Conservation (phyloP, 2,329 filamentous ascomycete species). For the Orbilia quercus region DNA sequence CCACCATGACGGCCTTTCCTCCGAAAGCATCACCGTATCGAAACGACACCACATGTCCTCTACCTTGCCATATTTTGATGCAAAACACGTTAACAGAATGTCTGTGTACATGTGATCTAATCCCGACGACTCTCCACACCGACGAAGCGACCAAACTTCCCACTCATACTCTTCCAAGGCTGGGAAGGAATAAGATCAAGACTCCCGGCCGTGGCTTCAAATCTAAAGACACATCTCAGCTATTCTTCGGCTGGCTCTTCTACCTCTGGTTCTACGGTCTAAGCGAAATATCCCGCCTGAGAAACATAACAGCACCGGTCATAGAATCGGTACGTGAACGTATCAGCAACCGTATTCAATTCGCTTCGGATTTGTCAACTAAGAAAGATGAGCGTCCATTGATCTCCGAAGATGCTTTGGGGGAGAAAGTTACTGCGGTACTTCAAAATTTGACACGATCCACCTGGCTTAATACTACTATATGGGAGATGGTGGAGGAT, state of each 20-base stretch:
- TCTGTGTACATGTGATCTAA: not conserved
- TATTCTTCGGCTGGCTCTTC: conserved; percentile 10
- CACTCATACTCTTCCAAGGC: no score
- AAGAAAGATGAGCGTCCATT: not conserved
- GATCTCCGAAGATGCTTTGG: conserved; percentile 1
- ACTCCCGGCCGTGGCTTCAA: not conserved
- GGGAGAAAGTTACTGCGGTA: conserved; percentile 8
- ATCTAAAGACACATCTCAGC: not conserved
- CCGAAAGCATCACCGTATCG: no score
- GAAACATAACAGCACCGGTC: not conserved
- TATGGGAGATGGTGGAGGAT: conserved; percentile 1
- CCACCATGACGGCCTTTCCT: no score
- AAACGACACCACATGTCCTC: not conserved
- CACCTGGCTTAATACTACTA: not conserved
- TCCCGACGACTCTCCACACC: not conserved
- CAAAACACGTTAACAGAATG: not conserved
- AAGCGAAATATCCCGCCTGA: not conserved
- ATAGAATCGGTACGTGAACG: not conserved
- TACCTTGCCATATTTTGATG: not conserved
- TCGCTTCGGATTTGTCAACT: not conserved
- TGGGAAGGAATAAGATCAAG: not conserved
- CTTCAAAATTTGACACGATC: conserved; percentile 8
- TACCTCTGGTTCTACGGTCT: conserved; percentile 2
- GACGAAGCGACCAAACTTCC: no score
- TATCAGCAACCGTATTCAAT: not conserved